phyloP scores from a whole-genome alignment of 2,329 filamentous ascomycete genomes.

The Penicillium sclerotiorum region DNA sequence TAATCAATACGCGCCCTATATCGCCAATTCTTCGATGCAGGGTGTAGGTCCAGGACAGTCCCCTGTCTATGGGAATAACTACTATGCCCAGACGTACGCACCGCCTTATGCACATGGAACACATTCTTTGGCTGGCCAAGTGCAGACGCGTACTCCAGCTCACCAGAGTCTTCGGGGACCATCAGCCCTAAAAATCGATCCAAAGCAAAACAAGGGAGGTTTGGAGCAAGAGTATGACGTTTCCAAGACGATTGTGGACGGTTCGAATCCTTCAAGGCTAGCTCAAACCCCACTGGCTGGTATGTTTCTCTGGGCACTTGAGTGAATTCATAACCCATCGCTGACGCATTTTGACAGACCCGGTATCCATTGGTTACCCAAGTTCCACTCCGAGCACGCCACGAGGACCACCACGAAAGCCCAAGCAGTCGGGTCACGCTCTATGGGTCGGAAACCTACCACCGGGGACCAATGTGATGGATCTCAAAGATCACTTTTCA shows the following conservation, averaged over 20 bases:
- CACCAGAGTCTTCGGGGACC: slow-evolving; percentile 6
- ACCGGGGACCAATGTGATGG: slow-evolving; percentile 77
- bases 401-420: slow-evolving; percentile 67
- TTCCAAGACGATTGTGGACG: slow-evolving; percentile 42
- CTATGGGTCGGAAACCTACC: slow-evolving; percentile 96
- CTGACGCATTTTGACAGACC: slow-evolving; percentile 16
- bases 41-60: slow-evolving; percentile 22
- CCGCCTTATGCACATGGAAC: slow-evolving; percentile 22
- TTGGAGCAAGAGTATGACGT: slow-evolving; percentile 33
- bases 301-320: slow-evolving; percentile 22
- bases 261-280: slow-evolving; percentile 35
- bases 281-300: slow-evolving; percentile 19
- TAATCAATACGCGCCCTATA: slow-evolving; percentile 26
- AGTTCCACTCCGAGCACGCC: slow-evolving; percentile 42
- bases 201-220: slow-evolving; percentile 21
- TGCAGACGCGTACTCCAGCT: slow-evolving; percentile 8
- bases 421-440: slow-evolving; percentile 76
- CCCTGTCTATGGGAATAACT: slow-evolving; percentile 26
- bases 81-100: slow-evolving; percentile 31
- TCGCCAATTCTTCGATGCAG: slow-evolving; percentile 22
- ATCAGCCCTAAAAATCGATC: neutral
- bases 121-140: slow-evolving; percentile 8
- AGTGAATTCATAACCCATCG: too few relatives aligned
- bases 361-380: slow-evolving; percentile 10
- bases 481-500: slow-evolving; percentile 88